Base-by-base conservation (phyloP, 139 green algal species). In the Chlamydomonas schloesseri region DNA sequence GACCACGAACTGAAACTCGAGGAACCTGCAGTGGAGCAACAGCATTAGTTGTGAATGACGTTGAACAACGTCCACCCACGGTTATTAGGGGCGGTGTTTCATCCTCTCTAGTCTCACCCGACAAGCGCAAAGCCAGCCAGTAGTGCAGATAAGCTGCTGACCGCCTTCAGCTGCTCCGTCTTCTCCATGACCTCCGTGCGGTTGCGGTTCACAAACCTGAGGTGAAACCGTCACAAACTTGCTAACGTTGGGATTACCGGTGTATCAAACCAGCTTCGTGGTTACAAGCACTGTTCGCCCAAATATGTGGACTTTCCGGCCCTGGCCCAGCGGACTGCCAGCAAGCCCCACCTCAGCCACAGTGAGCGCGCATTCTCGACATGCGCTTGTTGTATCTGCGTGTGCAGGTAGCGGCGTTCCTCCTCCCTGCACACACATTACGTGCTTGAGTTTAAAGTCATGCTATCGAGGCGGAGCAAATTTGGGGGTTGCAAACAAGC, bases 101-200 rank as follows among this genome's bases (percentile, higher is more conserved):
- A n/a, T n/a, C n/a, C n/a, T n/a, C n/a, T n/a, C n/a, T n/a, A n/a
- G n/a, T n/a, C 46, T 10, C 37, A 93, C 33, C 89, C 86, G 33
- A 96, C 89, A 5, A 97, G 79, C 8, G 94, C 91, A 87, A 97
- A 97, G n/a, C 95, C 95, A 6, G 85, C 90, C n/a, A 97, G 93
- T 26, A 97, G 88, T 9, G 95, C 94, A 21, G 90, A 73, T 34
- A 97, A 82, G 55, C 93, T 93, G 26, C 88, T 94, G 13, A 97
- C 89, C 36, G 90, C 86, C 64, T 96, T 97, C 28, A 97, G 91
- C 89, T 97, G 95, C 88, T 97, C 95, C 20, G 83, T 86, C 84
- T 96, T 96, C 81, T 97, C 95, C 81, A 96, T 92, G 13, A 97
- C 95, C n/a, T 93, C 91, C 23, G 57, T 26, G 11, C 82, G 71